Percentiles rank a stretch among this genome's conserved stretches.
Evolutionary conservation across 2,329 filamentous ascomycete species (phyloP).

Genomic region (Colletotrichum costaricense): DNA sequence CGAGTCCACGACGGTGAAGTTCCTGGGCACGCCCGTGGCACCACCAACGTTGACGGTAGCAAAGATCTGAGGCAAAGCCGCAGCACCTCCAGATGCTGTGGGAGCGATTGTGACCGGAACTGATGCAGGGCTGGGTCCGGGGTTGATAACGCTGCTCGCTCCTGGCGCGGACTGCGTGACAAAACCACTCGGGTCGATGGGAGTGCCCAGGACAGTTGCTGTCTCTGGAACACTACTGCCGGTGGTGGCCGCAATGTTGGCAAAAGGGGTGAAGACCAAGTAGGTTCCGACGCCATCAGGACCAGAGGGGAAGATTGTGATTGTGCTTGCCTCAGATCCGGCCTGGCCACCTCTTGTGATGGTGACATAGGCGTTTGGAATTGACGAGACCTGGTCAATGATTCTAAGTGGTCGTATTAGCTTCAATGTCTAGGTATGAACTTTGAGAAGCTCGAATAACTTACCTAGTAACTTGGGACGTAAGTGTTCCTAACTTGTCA

Average conservation of each 20-base stretch:
- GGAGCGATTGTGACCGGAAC: constrained; percentile 12
- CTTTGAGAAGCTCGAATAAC: background rate
- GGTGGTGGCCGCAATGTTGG: background rate
- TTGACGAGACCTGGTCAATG: constrained; percentile 1
- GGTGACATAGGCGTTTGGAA: constrained; percentile 29
- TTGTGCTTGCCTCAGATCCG: constrained; percentile 25
- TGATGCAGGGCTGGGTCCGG: constrained; percentile 14
- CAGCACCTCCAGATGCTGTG: background rate
- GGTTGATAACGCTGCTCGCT: background rate
- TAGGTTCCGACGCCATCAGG: constrained; percentile 25
- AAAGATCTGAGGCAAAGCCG: background rate
- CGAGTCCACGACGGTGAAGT: constrained; percentile 18
- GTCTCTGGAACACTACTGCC: constrained; percentile 4
- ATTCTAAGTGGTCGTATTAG: constrained; percentile 14
- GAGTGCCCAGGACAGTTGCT: constrained; percentile 5
- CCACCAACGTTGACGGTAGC: constrained; percentile 22
- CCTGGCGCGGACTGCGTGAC: constrained; percentile 10
- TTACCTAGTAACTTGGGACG: constrained; percentile 25
- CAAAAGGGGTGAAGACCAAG: constrained; percentile 25
- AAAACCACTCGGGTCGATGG: constrained; percentile 13
- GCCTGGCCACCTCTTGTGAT: constrained; percentile 26
- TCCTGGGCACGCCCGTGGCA: constrained; percentile 24
- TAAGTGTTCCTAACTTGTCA: constrained; percentile 28
- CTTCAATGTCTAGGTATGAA: accelerated
- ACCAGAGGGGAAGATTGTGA: constrained; percentile 23